phyloP scores from a whole-genome alignment of 2,329 filamentous ascomycete species.

The Penicillium sp. region DNA sequence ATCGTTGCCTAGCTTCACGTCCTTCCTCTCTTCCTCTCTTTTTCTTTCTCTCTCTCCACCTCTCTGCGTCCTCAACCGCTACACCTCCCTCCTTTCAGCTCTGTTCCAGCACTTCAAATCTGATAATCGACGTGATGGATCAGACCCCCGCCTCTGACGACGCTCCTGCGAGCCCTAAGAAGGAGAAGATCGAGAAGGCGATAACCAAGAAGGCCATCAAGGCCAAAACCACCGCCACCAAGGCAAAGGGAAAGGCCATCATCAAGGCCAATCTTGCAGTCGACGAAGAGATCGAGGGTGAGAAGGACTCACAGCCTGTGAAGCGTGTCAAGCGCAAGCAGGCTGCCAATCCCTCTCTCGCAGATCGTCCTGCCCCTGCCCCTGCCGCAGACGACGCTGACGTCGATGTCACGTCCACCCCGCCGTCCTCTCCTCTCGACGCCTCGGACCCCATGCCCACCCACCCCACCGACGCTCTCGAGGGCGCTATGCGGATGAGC shows the following conservation, averaged over 20 bases:
- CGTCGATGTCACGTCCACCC: background rate
- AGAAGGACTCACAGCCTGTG: background rate
- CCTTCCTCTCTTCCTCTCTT: background rate
- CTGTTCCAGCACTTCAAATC: background rate
- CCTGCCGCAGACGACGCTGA: background rate
- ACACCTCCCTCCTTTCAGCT: background rate
- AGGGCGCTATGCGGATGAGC: background rate
- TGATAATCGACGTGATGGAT: background rate
- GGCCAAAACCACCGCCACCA: background rate
- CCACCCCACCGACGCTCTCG: background rate
- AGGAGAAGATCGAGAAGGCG: background rate
- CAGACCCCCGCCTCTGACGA: background rate
- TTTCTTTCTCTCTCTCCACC: background rate
- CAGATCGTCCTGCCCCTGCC: background rate
- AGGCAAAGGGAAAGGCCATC: background rate
- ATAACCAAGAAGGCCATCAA: background rate
- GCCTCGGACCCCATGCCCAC: background rate
- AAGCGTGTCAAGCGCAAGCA: background rate
- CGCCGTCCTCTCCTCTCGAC: no score
- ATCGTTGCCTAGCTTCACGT: background rate
- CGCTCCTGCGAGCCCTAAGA: background rate
- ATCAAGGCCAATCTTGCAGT: background rate
- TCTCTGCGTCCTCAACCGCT: background rate
- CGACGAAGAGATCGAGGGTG: background rate
- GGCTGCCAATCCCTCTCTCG: background rate